These are phyloP conservation scores for Phoma sp. DNA, from an alignment of 2,329 filamentous ascomycete genomes.

Conservation along the genomic window DNA sequence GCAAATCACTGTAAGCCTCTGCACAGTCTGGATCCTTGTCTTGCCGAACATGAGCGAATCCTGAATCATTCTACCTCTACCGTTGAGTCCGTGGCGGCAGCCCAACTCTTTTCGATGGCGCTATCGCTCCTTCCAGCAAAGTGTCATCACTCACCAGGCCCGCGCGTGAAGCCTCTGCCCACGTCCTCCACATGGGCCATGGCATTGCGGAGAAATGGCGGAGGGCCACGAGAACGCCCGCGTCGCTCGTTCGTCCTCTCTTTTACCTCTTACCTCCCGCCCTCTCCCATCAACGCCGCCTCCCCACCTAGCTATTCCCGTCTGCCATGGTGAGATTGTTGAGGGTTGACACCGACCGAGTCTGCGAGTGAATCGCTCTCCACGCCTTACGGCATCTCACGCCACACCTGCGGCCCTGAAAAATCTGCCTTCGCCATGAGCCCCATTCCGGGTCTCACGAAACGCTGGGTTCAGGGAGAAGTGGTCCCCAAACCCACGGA, in stretches of 20 bases:
- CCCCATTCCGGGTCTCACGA: conserved; percentile 16
- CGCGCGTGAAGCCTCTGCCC: conserved; percentile 27
- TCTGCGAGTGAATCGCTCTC: conserved; percentile 30
- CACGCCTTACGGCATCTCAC: conserved; percentile 24
- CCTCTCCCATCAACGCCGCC: conserved; percentile 1
- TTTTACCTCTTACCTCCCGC: conserved; percentile 9
- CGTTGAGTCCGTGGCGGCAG: conserved; percentile 18
- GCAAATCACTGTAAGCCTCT: conserved; percentile 14
- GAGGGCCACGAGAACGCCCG: conserved; percentile 27
- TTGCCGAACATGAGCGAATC: conserved; percentile 19
- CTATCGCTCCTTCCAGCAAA: conserved; percentile 24
- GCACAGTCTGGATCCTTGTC: conserved; percentile 15
- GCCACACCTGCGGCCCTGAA: conserved; percentile 18
- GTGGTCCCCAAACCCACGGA: conserved; percentile 42
- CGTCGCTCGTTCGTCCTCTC: conserved; percentile 17
- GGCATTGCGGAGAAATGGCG: conserved; percentile 41
- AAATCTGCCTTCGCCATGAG: conserved; percentile 30
- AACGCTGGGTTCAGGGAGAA: conserved; percentile 19
- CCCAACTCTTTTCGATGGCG: conserved; percentile 19
- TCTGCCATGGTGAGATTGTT: conserved; percentile 30
- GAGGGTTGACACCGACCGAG: conserved; percentile 18
- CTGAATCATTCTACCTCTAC: conserved; percentile 16
- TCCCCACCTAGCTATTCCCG: conserved; percentile 5
- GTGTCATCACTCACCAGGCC: conserved; percentile 22
- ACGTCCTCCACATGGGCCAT: conserved; percentile 33